phyloP scores from a whole-genome alignment of 1,284 basidiomycete genomes.

The Termitomyces sp. region DNA sequence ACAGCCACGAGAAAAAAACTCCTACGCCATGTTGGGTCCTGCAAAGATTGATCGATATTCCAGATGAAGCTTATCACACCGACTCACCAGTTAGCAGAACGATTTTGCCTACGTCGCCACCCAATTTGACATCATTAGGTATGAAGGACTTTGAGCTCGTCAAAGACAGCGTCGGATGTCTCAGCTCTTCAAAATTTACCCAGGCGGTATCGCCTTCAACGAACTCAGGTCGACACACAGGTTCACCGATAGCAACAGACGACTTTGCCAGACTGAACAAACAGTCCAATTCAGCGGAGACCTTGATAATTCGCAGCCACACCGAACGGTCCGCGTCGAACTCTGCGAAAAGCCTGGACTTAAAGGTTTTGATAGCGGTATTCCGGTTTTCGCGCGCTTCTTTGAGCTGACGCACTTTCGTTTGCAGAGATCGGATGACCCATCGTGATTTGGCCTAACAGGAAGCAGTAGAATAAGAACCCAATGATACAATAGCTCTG shows the following conservation, averaged over 20 bases:
- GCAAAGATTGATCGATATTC: slow-evolving; percentile 7
- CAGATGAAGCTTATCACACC: slow-evolving; percentile 1
- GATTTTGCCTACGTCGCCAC: slow-evolving; percentile 73
- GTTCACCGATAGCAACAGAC: slow-evolving; percentile 86
- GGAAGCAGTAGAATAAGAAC: slow-evolving; percentile 1
- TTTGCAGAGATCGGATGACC: slow-evolving; percentile 67
- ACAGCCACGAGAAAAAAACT: slow-evolving; percentile 11
- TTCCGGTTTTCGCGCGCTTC: slow-evolving; percentile 88
- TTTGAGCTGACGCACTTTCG: slow-evolving; percentile 76
- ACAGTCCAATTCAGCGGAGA: slow-evolving; percentile 89
- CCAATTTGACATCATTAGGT: slow-evolving; percentile 89
- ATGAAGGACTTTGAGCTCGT: slow-evolving; percentile 76
- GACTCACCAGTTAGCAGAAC: slow-evolving; percentile 81
- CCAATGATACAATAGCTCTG: neutral
- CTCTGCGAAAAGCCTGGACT: slow-evolving; percentile 72
- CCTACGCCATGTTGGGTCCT: slow-evolving; percentile 90
- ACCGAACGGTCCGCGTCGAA: slow-evolving; percentile 81
- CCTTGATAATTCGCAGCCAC: slow-evolving; percentile 76
- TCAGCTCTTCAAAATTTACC: slow-evolving; percentile 37
- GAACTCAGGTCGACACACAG: slow-evolving; percentile 87
- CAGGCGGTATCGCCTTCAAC: slow-evolving; percentile 76
- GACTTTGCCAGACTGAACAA: slow-evolving; percentile 90
- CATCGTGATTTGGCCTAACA: slow-evolving; percentile 68
- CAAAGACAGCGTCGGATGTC: slow-evolving; percentile 81
- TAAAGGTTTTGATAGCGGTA: slow-evolving; percentile 78